These are phyloP conservation scores for Xylariaceae sp. DNA, from an alignment of 2,329 filamentous ascomycete species.

Conservation along the genomic window DNA sequence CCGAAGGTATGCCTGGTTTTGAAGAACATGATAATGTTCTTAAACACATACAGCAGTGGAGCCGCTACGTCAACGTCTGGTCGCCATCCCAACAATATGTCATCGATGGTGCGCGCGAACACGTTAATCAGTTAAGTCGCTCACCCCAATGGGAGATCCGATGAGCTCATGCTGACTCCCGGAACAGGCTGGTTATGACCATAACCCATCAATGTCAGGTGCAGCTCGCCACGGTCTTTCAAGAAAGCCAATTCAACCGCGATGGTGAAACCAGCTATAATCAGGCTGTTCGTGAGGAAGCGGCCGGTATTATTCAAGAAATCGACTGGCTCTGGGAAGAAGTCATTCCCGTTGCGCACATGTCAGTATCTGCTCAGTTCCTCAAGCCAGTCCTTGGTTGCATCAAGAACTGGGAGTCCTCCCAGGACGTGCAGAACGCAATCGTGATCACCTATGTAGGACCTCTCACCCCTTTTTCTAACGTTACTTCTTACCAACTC, in stretches of 20 bases:
- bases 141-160: not conserved
- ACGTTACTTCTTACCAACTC: slow-evolving; percentile 3
- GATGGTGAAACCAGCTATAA: slow-evolving; percentile 4
- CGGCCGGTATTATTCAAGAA: slow-evolving; percentile 24
- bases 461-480: not conserved
- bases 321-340: slow-evolving; percentile 34
- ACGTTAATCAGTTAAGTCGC: slow-evolving; percentile 27
- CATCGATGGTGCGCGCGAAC: slow-evolving; percentile 24
- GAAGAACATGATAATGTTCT: slow-evolving; percentile 14
- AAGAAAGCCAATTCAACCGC: slow-evolving; percentile 2
- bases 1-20: slow-evolving; percentile 1
- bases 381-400: slow-evolving; percentile 24
- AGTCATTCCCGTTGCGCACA: slow-evolving; percentile 33
- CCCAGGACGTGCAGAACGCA: slow-evolving; percentile 5
- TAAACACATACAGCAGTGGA: slow-evolving; percentile 14
- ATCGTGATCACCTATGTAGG: slow-evolving; percentile 19
- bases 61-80: slow-evolving; percentile 3
- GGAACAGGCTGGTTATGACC: slow-evolving; percentile 12
- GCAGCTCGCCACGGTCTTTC: slow-evolving; percentile 12
- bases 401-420: slow-evolving; percentile 11
- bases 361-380: slow-evolving; percentile 32
- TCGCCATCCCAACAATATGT: not conserved
- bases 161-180: slow-evolving; percentile 1
- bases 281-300: slow-evolving; percentile 9
- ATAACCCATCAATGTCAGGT: slow-evolving; percentile 17